phyloP scores from a whole-genome alignment of 768 basidiomycete species.

The Pleurotus tuber-regium region DNA sequence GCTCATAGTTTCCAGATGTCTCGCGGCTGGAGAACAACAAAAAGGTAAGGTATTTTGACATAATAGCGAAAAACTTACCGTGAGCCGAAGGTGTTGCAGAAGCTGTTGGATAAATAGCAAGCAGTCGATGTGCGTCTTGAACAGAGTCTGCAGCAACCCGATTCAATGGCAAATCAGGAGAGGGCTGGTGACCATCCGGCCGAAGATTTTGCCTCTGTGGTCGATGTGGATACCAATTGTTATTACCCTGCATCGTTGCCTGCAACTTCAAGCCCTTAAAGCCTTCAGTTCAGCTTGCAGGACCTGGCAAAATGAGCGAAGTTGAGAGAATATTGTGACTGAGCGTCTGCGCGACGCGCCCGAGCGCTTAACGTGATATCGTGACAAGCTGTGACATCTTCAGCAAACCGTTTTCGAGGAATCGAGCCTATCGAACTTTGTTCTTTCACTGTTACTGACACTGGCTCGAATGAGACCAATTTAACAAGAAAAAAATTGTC shows the following conservation, averaged over 20 bases:
- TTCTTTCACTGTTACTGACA: too few relatives aligned
- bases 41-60: background rate
- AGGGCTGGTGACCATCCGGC: background rate
- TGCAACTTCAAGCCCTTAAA: too few relatives aligned
- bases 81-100: slow-evolving; percentile 78
- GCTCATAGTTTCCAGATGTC: slow-evolving; percentile 62
- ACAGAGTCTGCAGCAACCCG: slow-evolving; percentile 44
- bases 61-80: slow-evolving; percentile 38
- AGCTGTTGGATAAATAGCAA: slow-evolving; percentile 69
- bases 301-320: background rate
- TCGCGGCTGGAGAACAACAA: slow-evolving; percentile 44
- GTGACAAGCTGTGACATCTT: too few relatives aligned
- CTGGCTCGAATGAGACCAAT: too few relatives aligned
- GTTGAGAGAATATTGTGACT: too few relatives aligned
- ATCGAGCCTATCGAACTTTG: too few relatives aligned
- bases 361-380: too few relatives aligned
- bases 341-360: background rate
- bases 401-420: too few relatives aligned
- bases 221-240: slow-evolving; percentile 16
- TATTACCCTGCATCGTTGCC: slow-evolving; percentile 7
- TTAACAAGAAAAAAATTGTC: too few relatives aligned
- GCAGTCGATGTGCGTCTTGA: slow-evolving; percentile 64
- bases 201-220: background rate
- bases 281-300: too few relatives aligned
- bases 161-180: slow-evolving; percentile 10